Evolutionary conservation across 2,329 filamentous ascomycete genomes (phyloP).

Genomic region (Exophiala mesophila): DNA sequence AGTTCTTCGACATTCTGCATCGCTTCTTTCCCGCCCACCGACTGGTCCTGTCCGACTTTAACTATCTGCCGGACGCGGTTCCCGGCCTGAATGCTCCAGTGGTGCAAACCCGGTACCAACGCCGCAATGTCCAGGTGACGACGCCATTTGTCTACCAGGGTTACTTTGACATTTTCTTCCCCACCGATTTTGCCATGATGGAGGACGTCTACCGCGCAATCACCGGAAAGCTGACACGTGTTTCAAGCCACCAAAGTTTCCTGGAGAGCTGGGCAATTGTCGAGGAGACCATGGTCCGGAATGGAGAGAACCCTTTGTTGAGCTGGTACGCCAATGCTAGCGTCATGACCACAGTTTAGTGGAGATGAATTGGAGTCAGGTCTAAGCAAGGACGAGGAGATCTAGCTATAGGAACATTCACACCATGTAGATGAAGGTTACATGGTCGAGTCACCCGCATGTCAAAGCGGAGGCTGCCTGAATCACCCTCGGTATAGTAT

Average conservation of each 20-base stretch:
- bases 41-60: constrained; percentile 85
- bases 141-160: constrained; percentile 95
- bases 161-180: constrained; percentile 98
- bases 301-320: constrained; percentile 87
- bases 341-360: constrained; percentile 78
- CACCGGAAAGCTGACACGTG: constrained; percentile 83
- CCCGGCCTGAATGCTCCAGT: constrained; percentile 86
- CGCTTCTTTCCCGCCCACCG: constrained; percentile 86
- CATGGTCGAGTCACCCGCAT: no score
- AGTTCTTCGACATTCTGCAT: constrained; percentile 90
- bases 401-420: no score
- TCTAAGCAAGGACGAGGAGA: no score
- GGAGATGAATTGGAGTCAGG: no score
- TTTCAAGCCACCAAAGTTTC: constrained; percentile 84
- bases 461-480: no score
- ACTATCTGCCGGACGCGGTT: constrained; percentile 75
- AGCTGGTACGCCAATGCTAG: constrained; percentile 95
- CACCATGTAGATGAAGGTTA: no score
- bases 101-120: constrained; percentile 87
- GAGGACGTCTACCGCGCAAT: constrained; percentile 89
- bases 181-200: constrained; percentile 86
- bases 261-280: constrained; percentile 84
- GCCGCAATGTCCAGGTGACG: constrained; percentile 79
- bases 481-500: no score
- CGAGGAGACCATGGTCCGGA: constrained; percentile 81